These are phyloP conservation scores for cucumber (Cucumis sativus) DNA, from an alignment of 306 rosid genomes.

Conservation along the genomic window Cucumber_9930_V3 NC_026660.2:3902001-3902500, in stretches of 20 bases:
- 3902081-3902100: not conserved
- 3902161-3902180: not conserved
- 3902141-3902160: not conserved
- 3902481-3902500: too few relatives aligned
- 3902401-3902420: not conserved
- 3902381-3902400: not conserved
- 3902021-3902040: not conserved
- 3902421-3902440: not conserved
- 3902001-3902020: not conserved
- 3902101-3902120: not conserved
- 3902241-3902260: not conserved
- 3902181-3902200: not conserved
- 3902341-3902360: not conserved
- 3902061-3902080: not conserved
- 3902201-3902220: not conserved
- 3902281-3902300: not conserved
- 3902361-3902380: not conserved
- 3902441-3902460: not conserved
- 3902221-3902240: not conserved
- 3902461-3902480: not conserved
- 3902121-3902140: not conserved
- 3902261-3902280: not conserved
- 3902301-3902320: not conserved
- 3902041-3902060: not conserved
- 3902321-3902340: not conserved